Percentiles rank a stretch among this genome's conserved stretches.
Conservation (phyloP, 305 asterid species). For the Solanum hybrid region DNA sequence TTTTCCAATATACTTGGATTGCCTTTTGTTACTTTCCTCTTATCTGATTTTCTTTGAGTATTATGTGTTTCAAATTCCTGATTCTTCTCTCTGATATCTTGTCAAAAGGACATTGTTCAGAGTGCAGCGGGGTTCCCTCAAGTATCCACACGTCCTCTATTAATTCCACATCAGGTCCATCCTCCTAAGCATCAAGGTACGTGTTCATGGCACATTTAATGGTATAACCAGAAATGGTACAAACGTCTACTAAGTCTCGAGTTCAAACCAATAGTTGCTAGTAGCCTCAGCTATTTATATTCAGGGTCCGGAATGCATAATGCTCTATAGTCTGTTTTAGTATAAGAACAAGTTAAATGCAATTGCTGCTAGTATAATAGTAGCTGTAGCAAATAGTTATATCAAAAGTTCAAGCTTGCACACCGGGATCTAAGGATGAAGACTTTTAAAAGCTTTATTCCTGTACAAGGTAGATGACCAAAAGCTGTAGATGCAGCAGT, state of each 20-base stretch:
- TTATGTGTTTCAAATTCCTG: slow-evolving; percentile 1
- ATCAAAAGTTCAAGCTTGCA: neutral
- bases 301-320: neutral
- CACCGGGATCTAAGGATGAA: neutral
- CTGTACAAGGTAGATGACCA: neutral
- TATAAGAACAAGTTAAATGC: neutral
- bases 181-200: slow-evolving; percentile 74
- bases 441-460: neutral
- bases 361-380: too few relatives aligned
- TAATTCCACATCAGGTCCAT: slow-evolving; percentile 43
- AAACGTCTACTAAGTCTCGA: neutral
- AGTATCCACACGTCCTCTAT: slow-evolving; percentile 38
- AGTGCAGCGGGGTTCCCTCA: slow-evolving; percentile 48
- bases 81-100: slow-evolving; percentile 11
- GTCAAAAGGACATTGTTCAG: slow-evolving; percentile 43
- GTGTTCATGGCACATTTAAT: neutral
- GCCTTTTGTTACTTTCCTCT: neutral
- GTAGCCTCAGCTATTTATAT: neutral
- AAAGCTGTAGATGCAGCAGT: neutral
- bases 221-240: neutral
- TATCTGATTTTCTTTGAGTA: neutral
- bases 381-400: neutral
- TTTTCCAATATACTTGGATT: neutral
- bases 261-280: neutral
- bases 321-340: neutral